Conservation (phyloP, 371 early-diverging fungal genomes). For the Mucor circinelloides region DNA sequence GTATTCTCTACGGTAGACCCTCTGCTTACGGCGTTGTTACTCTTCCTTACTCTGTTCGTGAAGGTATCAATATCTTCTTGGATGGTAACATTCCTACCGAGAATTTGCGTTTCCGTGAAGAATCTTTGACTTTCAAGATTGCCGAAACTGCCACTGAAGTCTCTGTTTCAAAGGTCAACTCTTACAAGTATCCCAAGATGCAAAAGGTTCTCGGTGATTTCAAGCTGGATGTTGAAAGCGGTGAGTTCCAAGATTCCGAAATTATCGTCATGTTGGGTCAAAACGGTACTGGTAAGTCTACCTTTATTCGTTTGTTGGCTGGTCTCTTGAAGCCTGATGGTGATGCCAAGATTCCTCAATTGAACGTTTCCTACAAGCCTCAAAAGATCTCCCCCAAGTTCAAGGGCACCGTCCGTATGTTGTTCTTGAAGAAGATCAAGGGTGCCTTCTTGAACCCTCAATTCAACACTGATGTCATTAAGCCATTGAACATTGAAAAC, state of each 20-base stretch:
- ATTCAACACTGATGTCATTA: slow-evolving; percentile 98
- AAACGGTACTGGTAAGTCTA: slow-evolving; percentile 99
- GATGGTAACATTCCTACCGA: slow-evolving; percentile 99
- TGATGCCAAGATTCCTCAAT: slow-evolving; percentile 77
- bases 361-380: slow-evolving; percentile 97
- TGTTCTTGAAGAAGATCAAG: slow-evolving; percentile 95
- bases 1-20: slow-evolving; percentile 98
- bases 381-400: slow-evolving; percentile 99
- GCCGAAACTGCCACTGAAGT: slow-evolving; percentile 86
- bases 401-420: slow-evolving; percentile 93
- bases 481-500: slow-evolving; percentile 94
- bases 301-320: slow-evolving; percentile 97
- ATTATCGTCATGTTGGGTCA: slow-evolving; percentile 99
- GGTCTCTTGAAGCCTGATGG: slow-evolving; percentile 90
- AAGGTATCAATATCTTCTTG: slow-evolving; percentile 99
- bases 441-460: slow-evolving; percentile 92
- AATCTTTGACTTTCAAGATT: slow-evolving; percentile 95
- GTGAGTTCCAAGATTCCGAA: slow-evolving; percentile 97
- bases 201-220: slow-evolving; percentile 86
- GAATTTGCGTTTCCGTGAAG: slow-evolving; percentile 99
- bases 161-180: slow-evolving; percentile 63
- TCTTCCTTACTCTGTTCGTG: slow-evolving; percentile 97
- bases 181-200: slow-evolving; percentile 91
- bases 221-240: slow-evolving; percentile 80
- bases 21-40: slow-evolving; percentile 99